Evolutionary conservation across 768 basidiomycete genomes (phyloP), one percentile per base, ranked within the genome.

Genomic region (Fomitopsis pulvina): DNA sequence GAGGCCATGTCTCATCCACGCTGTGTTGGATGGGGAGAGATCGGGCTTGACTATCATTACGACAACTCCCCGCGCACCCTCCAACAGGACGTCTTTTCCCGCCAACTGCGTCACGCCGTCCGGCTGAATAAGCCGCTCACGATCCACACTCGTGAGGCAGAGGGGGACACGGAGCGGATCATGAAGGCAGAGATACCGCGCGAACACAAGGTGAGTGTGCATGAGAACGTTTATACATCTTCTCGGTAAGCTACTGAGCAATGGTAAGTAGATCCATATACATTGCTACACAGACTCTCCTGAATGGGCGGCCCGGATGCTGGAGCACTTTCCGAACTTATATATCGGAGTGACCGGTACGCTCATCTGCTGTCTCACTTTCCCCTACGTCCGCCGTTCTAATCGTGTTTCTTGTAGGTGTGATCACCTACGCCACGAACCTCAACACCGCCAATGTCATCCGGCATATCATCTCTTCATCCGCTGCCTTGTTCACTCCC

Each of bases 281-380:
- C 92, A 93, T 56, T 94, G 91, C 61, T 93, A 87, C 65, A 92
- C 90, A 1, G 90, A 92, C 62, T 72, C 83, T 0, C 87, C 87
- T 0, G 81, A 71, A 18, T 84, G 92, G 55, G 91, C 84, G 0
- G 71, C 71, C 32, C 75, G 83, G 2, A 71, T 94, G 14, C 71
- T 92, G 1, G 78, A 77, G 14, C 77, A 88, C 57, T 93, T 92
- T 63, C 80, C 86, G 0, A 89, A 92, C 61, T 77, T 91, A n/a
- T n/a, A n/a, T n/a, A n/a, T n/a, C n/a, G n/a, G n/a, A n/a, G n/a
- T n/a, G n/a, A n/a, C n/a, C n/a, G n/a, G n/a, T n/a, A n/a, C n/a
- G n/a, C n/a, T n/a, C n/a, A n/a, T n/a, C n/a, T n/a, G n/a, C n/a
- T n/a, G n/a, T n/a, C n/a, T n/a, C n/a, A n/a, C n/a, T n/a, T n/a